phyloP scores from a whole-genome alignment of 805 yeast genomes.

The Tetrapisispora phaffii region DNA sequence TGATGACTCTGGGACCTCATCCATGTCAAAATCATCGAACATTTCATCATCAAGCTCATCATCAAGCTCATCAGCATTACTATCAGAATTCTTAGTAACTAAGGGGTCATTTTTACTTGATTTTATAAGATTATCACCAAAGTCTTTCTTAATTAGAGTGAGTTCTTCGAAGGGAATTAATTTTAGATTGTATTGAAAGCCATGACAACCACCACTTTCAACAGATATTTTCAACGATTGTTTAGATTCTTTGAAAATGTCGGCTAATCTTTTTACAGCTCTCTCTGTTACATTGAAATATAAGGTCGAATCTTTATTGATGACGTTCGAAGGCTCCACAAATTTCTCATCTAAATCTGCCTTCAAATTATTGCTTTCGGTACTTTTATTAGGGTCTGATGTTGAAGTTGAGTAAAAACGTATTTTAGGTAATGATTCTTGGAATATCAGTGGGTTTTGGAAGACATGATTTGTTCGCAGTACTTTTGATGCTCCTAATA shows the following conservation, averaged over 20 bases:
- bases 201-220: conserved; percentile 97
- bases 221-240: conserved; percentile 61
- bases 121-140: not conserved
- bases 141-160: not conserved
- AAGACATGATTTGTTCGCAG: too few relatives aligned
- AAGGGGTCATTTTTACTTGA: not conserved
- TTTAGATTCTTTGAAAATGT: conserved; percentile 17
- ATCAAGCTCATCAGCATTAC: not conserved
- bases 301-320: conserved; percentile 15
- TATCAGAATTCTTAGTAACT: too few relatives aligned
- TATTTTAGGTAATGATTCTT: too few relatives aligned
- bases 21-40: conserved; percentile 18
- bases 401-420: not conserved
- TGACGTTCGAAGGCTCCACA: conserved; percentile 15
- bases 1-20: conserved; percentile 25
- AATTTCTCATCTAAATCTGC: conserved; percentile 4
- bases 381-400: not conserved
- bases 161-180: conserved; percentile 38
- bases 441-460: too few relatives aligned
- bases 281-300: conserved; percentile 19
- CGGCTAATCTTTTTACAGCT: conserved; percentile 21
- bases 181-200: conserved; percentile 79
- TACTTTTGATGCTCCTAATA: not conserved
- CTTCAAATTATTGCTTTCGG: not conserved
- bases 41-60: conserved; percentile 8